phyloP scores from a whole-genome alignment of 495 filamentous ascomycete genomes.

The Aspergillus bridgeri region DNA sequence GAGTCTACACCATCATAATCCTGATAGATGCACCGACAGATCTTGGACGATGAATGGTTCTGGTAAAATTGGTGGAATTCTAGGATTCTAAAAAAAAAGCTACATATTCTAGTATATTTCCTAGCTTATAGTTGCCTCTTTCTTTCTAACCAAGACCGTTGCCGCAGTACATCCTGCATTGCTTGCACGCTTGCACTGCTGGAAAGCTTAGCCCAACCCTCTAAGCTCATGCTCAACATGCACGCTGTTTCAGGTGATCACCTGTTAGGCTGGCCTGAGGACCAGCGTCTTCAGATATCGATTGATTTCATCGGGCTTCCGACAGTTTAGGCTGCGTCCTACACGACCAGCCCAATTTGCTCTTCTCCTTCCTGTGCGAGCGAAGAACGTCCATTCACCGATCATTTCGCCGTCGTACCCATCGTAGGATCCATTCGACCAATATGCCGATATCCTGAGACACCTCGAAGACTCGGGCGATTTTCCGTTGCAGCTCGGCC shows the following conservation, averaged over 20 bases:
- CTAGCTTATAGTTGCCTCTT: too few relatives aligned
- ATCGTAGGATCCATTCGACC: constrained; percentile 50
- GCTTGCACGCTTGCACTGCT: too few relatives aligned
- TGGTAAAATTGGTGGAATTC: too few relatives aligned
- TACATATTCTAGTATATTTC: too few relatives aligned
- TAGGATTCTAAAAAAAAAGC: too few relatives aligned
- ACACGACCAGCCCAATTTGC: constrained; percentile 8
- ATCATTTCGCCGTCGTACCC: constrained; percentile 28
- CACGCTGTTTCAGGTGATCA: not conserved
- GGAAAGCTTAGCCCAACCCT: not conserved
- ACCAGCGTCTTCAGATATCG: not conserved
- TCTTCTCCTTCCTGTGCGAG: not conserved
- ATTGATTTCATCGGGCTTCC: not conserved
- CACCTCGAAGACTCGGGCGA: constrained; percentile 40
- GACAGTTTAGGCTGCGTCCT: constrained; percentile 9
- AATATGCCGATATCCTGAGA: constrained; percentile 55
- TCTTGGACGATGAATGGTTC: too few relatives aligned
- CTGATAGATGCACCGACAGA: too few relatives aligned
- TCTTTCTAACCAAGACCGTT: too few relatives aligned
- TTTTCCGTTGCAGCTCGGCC: constrained; percentile 35
- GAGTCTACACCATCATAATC: too few relatives aligned
- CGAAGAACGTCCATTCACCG: constrained; percentile 11
- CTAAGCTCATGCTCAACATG: not conserved
- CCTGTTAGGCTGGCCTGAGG: not conserved
- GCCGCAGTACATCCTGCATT: not conserved